These are phyloP conservation scores for Holtermannia corniformis DNA, from an alignment of 768 basidiomycete species.

Conservation along the genomic window DNA sequence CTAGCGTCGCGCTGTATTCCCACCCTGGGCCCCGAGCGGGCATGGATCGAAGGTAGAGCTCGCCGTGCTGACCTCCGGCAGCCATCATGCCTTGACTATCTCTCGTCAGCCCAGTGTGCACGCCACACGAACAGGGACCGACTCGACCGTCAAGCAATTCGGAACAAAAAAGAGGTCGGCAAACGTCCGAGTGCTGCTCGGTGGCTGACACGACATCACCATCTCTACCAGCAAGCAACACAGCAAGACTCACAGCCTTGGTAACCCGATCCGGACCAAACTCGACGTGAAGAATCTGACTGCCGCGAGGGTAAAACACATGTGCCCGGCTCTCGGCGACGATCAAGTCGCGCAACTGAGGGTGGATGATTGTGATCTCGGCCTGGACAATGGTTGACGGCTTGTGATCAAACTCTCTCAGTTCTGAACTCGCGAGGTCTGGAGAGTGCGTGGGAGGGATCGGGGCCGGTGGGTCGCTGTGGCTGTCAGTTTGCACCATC, in stretches of 20 bases:
- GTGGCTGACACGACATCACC: constrained; percentile 9
- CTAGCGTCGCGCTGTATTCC: constrained; percentile 13
- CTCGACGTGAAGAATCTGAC: constrained; percentile 6
- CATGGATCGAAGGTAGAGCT: constrained; percentile 22
- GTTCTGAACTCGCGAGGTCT: constrained; percentile 17
- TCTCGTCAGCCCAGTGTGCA: neutral
- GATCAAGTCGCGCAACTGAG: constrained; percentile 66
- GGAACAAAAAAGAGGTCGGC: constrained; percentile 33
- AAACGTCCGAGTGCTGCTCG: constrained; percentile 16
- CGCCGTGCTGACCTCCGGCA: constrained; percentile 39
- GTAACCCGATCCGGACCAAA: neutral
- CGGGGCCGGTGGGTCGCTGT: constrained; percentile 17
- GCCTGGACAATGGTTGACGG: constrained; percentile 22
- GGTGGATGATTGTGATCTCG: constrained; percentile 35
- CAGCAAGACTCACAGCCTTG: neutral
- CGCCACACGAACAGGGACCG: too few relatives aligned
- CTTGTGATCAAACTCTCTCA: constrained; percentile 21
- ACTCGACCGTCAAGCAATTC: constrained; percentile 21
- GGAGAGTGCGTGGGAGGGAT: neutral
- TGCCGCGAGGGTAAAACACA: constrained; percentile 18
- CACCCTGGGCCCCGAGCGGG: neutral
- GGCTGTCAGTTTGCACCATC: neutral
- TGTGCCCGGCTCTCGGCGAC: constrained; percentile 55
- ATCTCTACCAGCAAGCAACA: too few relatives aligned
- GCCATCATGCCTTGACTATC: constrained; percentile 27